These are phyloP conservation scores for Pulveroboletus frians DNA, from an alignment of 768 basidiomycete genomes.

Conservation along the genomic window DNA sequence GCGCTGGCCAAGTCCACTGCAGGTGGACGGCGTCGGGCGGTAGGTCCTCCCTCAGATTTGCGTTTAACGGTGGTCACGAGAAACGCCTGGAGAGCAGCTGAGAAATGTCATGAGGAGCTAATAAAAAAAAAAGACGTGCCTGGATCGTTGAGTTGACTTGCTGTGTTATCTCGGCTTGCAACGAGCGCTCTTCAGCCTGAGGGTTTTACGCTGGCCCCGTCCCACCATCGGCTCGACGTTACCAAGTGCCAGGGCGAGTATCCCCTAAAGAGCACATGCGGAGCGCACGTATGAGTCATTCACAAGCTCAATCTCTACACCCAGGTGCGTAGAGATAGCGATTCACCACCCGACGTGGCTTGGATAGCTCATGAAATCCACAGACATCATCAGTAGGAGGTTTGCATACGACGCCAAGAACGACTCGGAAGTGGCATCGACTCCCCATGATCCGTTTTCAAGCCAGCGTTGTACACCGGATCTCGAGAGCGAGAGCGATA, in stretches of 20 bases:
- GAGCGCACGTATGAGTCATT: slow-evolving; percentile 7
- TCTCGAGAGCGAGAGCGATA: slow-evolving; percentile 14
- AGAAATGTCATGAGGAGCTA: not conserved
- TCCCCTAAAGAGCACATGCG: not conserved
- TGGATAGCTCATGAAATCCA: slow-evolving; percentile 7
- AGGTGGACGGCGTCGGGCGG: not conserved
- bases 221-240: not conserved
- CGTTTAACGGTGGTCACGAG: not conserved
- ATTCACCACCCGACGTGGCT: not conserved
- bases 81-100: not conserved
- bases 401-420: slow-evolving; percentile 13
- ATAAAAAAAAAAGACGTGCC: not conserved
- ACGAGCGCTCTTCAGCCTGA: not conserved
- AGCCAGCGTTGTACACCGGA: not conserved
- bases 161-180: not conserved
- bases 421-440: not conserved
- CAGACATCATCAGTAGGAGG: not conserved
- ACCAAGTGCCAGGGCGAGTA: not conserved
- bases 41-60: not conserved
- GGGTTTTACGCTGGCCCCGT: not conserved
- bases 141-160: not conserved
- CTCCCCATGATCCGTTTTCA: slow-evolving; percentile 1
- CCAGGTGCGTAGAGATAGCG: slow-evolving; percentile 9
- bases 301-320: slow-evolving; percentile 4
- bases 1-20: not conserved